phyloP scores from a whole-genome alignment of 2,329 filamentous ascomycete genomes.

The Aspergillus texensis region DNA sequence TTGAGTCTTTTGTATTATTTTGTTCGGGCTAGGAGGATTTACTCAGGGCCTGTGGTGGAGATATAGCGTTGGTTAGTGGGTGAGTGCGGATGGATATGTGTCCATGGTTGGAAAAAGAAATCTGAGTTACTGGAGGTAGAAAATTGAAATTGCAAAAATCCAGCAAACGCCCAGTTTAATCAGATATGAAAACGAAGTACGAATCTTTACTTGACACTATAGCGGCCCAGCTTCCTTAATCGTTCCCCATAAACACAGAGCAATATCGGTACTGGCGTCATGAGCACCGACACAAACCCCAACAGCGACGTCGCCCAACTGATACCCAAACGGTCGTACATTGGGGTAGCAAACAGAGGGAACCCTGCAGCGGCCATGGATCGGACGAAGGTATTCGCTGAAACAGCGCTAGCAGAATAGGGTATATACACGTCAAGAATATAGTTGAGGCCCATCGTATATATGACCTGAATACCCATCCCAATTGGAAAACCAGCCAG shows the following conservation, averaged over 20 bases:
- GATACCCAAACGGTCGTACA: no score
- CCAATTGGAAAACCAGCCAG: neutral
- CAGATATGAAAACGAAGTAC: neutral
- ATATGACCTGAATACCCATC: no score
- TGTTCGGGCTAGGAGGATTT: neutral
- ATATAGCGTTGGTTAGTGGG: neutral
- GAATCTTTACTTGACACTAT: neutral
- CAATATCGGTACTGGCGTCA: neutral
- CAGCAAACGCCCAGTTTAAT: neutral
- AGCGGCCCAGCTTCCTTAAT: neutral
- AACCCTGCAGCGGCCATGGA: no score
- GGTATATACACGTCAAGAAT: no score
- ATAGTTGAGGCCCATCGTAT: no score
- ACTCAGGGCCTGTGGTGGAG: neutral
- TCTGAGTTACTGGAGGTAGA: neutral
- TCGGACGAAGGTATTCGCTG: no score
- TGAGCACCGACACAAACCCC: neutral
- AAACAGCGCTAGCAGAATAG: no score
- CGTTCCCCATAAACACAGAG: neutral
- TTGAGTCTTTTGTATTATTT: neutral
- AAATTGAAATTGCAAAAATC: neutral
- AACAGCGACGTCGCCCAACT: neutral
- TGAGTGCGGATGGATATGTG: neutral
- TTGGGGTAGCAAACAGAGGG: no score
- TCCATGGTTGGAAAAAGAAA: no score